These are phyloP conservation scores for Fusarium heterosporum DNA, from an alignment of 2,329 filamentous ascomycete species.

Conservation along the genomic window DNA sequence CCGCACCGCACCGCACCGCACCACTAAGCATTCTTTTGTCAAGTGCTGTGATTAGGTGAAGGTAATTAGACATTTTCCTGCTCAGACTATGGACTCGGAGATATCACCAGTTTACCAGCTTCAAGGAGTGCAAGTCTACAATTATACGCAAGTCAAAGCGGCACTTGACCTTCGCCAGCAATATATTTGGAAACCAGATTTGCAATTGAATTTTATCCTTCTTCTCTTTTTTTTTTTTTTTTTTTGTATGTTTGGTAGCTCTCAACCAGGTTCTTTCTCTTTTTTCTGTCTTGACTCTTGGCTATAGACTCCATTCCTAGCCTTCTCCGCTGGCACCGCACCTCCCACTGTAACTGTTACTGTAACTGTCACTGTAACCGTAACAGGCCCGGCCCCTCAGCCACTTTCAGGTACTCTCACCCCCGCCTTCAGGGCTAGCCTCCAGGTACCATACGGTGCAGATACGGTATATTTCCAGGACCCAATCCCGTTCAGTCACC, in stretches of 20 bases:
- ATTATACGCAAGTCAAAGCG: not conserved
- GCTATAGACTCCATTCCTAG: not conserved
- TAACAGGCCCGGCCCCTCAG: constrained; percentile 13
- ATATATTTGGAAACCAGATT: not conserved
- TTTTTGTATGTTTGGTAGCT: not conserved
- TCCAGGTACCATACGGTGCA: constrained; percentile 21
- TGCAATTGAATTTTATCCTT: not conserved
- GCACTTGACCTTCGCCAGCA: not conserved
- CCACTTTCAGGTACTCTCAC: constrained; percentile 28
- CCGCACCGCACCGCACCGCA: not conserved
- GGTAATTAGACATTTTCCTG: not conserved
- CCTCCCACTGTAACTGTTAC: not conserved
- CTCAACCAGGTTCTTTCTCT: not conserved
- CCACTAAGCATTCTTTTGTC: not conserved
- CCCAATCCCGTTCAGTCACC: constrained; percentile 32
- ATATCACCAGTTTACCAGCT: not conserved
- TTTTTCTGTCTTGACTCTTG: not conserved
- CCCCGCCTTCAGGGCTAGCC: constrained; percentile 20
- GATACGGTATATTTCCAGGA: constrained; percentile 38
- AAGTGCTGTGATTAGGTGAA: not conserved
- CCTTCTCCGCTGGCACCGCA: not conserved
- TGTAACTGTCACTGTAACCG: constrained; percentile 13
- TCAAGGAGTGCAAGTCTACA: not conserved
- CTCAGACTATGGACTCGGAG: not conserved
- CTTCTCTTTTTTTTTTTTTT: no score